These are phyloP conservation scores for Phoma sp. DNA, from an alignment of 2,329 filamentous ascomycete species.

Conservation along the genomic window DNA sequence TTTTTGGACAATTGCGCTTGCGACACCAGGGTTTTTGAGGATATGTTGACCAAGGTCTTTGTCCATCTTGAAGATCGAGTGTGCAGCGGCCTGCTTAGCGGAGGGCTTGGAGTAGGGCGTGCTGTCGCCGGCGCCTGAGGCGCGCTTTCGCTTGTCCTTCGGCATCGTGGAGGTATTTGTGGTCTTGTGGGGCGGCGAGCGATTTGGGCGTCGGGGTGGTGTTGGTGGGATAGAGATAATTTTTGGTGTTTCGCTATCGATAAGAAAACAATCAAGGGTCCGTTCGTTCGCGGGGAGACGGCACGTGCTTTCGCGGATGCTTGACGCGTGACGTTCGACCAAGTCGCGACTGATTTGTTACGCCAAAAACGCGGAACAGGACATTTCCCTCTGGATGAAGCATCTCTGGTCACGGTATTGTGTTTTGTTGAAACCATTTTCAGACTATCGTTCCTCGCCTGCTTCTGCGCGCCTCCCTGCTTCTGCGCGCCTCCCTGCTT, in stretches of 20 bases:
- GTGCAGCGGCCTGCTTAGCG: constrained; percentile 61
- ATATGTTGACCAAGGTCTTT: constrained; percentile 90
- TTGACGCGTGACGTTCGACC: constrained; percentile 9
- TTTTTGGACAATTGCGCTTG: constrained; percentile 83
- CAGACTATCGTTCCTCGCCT: neutral
- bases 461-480: neutral
- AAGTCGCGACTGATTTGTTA: neutral
- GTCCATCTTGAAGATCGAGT: constrained; percentile 98
- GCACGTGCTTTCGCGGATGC: constrained; percentile 31
- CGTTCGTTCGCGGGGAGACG: constrained; percentile 2
- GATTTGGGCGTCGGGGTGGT: constrained; percentile 4
- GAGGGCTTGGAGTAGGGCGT: constrained; percentile 56
- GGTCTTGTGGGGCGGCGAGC: neutral
- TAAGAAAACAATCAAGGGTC: constrained; percentile 22
- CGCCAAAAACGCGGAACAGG: neutral
- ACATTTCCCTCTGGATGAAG: constrained; percentile 2
- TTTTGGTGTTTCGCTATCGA: constrained; percentile 37
- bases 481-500: neutral
- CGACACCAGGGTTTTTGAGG: constrained; percentile 88
- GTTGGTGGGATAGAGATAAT: constrained; percentile 24
- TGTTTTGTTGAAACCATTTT: neutral
- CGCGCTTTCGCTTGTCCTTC: constrained; percentile 53
- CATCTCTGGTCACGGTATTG: neutral
- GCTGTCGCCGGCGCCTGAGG: constrained; percentile 41
- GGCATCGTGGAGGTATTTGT: constrained; percentile 50